Conservation (phyloP, 768 basidiomycete genomes). For the Russula earlei region DNA sequence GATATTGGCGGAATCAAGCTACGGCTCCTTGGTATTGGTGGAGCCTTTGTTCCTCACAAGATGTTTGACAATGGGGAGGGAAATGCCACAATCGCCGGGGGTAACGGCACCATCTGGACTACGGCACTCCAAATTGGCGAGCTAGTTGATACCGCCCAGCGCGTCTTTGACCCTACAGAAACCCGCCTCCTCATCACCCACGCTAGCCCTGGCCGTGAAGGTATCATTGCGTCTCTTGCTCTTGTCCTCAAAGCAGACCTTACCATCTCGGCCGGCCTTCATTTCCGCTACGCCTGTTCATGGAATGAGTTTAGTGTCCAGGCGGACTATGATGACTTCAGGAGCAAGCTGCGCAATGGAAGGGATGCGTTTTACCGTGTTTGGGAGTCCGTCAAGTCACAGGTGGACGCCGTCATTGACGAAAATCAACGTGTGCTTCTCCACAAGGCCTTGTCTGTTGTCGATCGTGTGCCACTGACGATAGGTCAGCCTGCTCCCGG, state of each 20-base stretch:
- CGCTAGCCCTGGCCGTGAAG: conserved; percentile 86
- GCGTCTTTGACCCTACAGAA: conserved; percentile 86
- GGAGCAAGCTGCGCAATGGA: conserved; percentile 65
- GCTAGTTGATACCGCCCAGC: conserved; percentile 92
- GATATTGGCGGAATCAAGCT: conserved; percentile 92
- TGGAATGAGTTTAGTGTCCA: conserved; percentile 98
- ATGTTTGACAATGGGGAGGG: conserved; percentile 93
- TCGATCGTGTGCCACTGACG: conserved; percentile 65
- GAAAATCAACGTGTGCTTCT: conserved; percentile 81
- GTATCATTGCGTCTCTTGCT: conserved; percentile 82
- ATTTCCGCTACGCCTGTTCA: conserved; percentile 93
- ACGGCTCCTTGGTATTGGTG: conserved; percentile 90
- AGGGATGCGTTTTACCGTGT: conserved; percentile 82
- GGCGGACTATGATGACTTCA: conserved; percentile 79
- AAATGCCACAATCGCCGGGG: conserved; percentile 93
- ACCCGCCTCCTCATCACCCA: conserved; percentile 91
- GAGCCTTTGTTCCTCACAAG: conserved; percentile 91
- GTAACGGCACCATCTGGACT: conserved; percentile 98
- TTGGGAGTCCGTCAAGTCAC: conserved; percentile 89
- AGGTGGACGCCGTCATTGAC: conserved; percentile 88
- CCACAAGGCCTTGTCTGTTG: conserved; percentile 80
- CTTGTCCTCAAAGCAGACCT: conserved; percentile 90
- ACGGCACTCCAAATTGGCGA: conserved; percentile 97
- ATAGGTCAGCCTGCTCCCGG: conserved; percentile 36
- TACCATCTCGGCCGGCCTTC: conserved; percentile 87